phyloP scores from a whole-genome alignment of 805 yeast species.

The Debaryomyces tyrocola region DNA sequence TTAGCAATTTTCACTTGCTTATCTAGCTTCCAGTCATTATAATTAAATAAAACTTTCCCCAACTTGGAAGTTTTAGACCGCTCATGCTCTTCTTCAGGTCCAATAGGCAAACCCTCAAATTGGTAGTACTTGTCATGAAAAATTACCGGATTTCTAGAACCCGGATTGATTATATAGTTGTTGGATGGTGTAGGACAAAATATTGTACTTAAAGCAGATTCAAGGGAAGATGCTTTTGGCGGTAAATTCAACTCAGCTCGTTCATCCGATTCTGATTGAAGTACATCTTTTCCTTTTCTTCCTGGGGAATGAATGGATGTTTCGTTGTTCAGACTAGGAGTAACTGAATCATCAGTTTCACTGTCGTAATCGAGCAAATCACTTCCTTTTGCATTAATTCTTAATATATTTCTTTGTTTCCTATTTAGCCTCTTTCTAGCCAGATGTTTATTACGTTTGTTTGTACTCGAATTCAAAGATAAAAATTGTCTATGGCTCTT shows the following conservation, averaged over 20 bases:
- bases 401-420: slow-evolving; percentile 18
- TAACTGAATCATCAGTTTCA: background rate
- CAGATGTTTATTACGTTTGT: background rate
- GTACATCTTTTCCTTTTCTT: slow-evolving; percentile 4
- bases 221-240: slow-evolving; percentile 44
- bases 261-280: slow-evolving; percentile 6
- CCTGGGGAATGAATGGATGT: slow-evolving; percentile 3
- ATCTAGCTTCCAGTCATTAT: slow-evolving; percentile 34
- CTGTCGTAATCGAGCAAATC: slow-evolving; percentile 10
- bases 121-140: slow-evolving; percentile 44
- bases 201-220: slow-evolving; percentile 40
- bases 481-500: slow-evolving; percentile 16
- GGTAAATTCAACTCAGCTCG: slow-evolving; percentile 38
- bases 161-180: slow-evolving; percentile 33
- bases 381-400: slow-evolving; percentile 22
- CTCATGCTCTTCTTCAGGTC: slow-evolving; percentile 15
- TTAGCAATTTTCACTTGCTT: slow-evolving; percentile 44
- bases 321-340: slow-evolving; percentile 13
- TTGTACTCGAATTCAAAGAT: slow-evolving; percentile 14
- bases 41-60: slow-evolving; percentile 19
- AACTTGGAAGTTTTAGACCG: slow-evolving; percentile 6
- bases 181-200: slow-evolving; percentile 41
- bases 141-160: slow-evolving; percentile 32
- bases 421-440: slow-evolving; percentile 4
- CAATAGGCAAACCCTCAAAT: slow-evolving; percentile 26